Evolutionary conservation across 148 eudicot species (phyloP).

Genomic region (Limonium bicolor): DNA sequence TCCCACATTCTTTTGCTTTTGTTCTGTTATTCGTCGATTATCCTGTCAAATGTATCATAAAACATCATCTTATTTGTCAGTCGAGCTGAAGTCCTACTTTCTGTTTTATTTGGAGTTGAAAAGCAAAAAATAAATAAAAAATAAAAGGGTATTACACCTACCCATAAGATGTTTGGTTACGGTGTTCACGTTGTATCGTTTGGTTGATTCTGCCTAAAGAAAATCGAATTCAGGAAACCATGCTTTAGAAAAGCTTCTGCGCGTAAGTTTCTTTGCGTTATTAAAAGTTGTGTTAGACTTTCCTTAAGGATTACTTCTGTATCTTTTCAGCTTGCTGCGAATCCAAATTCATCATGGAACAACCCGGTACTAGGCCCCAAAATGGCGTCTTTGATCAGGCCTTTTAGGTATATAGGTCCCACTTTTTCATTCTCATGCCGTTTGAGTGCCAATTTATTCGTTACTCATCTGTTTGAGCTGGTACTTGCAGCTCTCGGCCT

Average conservation of each 20-base stretch:
- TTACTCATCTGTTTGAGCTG: not conserved
- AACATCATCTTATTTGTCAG: too few species aligned
- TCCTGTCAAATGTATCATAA: not conserved
- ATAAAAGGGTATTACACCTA: too few species aligned
- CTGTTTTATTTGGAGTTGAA: too few species aligned
- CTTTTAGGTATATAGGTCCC: conserved; percentile 47
- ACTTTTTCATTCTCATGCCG: not conserved
- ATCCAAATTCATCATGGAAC: conserved; percentile 32
- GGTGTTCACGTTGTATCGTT: not conserved
- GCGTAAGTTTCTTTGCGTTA: not conserved
- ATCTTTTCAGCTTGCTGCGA: conserved; percentile 42
- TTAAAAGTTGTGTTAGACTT: not conserved
- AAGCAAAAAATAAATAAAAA: too few species aligned
- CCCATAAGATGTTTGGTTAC: too few species aligned
- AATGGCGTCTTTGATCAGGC: conserved; percentile 49
- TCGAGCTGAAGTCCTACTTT: too few species aligned
- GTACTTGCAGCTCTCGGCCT: conserved; percentile 42
- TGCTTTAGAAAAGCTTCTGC: not conserved
- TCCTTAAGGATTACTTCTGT: not conserved
- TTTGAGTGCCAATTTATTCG: not conserved
- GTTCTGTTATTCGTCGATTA: not conserved
- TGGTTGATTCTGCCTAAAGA: not conserved
- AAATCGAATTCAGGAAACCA: too few species aligned
- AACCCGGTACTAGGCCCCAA: conserved; percentile 34
- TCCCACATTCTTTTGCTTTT: not conserved